Evolutionary conservation across 331 rosid genomes (phyloP), one percentile per base, ranked within the genome.

Genomic region (Malus hybrid): DNA sequence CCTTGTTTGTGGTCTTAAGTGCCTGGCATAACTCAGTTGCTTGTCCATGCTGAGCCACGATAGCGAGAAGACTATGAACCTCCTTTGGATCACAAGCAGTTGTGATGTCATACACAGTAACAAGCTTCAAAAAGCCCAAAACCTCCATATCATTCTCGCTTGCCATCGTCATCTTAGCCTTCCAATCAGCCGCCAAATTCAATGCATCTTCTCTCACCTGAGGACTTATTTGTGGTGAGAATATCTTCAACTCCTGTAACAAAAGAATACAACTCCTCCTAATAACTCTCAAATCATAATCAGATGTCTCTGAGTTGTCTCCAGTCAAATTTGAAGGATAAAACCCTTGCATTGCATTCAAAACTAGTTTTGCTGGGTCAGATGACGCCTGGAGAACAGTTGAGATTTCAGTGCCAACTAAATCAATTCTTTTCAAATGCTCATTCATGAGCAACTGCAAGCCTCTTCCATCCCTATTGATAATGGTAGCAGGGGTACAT

Each of bases 291-390:
- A 36, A 39, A 63, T 82, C 86, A 46, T 70, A 39, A 56, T 82
- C 86, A 62, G 68, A 80, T 42, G 24, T 24, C 24, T 71, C 81
- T 6, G 0, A 18, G 14, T 63, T n/a, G 50, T 33, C 44, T 20
- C 42, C 60, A 44, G 55, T 73, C 5, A 59, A 57, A 56, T 46
- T 34, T 24, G 76, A 55, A 54, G 84, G 79, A 29, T 74, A 70
- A 75, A 85, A 77, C 4, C 83, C 81, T 18, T 70, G 64, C 83
- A 85, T 80, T 20, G 81, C 83, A 70, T 85, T 85, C 57, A 85
- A 72, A 56, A 85, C 85, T 79, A 85, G 67, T 69, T 74, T 82
- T 10, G 79, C 69, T 54, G 85, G 81, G 70, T 85, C 73, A 0
- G 28, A 18, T 4, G 81, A 82, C 13, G 55, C 73, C 68, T 14